Evolutionary conservation across 352 stramenopile species (phyloP), one percentile per base, ranked within the genome.

Genomic region (Pythium plurisporium): DNA sequence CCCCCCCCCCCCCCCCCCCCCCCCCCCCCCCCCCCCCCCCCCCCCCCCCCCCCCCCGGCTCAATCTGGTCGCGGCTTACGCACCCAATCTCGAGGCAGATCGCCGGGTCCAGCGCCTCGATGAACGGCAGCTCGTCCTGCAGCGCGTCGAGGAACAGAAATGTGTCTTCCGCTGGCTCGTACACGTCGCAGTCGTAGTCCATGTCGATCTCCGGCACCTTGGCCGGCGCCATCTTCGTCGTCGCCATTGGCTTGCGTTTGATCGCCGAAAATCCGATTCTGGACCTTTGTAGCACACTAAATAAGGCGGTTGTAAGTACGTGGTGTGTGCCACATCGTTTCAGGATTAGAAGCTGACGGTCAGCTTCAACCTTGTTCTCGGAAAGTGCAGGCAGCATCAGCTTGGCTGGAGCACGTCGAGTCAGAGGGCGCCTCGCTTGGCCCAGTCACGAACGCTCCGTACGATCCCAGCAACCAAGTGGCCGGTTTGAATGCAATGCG

Each of bases 141-240:
- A 99, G 79, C 17, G 91, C 94, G 64, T 99, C 96, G 17, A 99
- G 65, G 26, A 99, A 88, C 17, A 99, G 70, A 64, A 95, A 99
- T 15, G 97, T 99, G 72, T 99, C 97, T 54, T 99, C 96, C 15
- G 88, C 87, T 22, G 96, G 97, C 73, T 99, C 96, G 73, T 99
- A 99, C 23, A 99, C 94, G 54, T 97, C 74, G 65, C 70, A 81
- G 66, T 86, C 76, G 72, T 83, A 91, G 36, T 75, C 64, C 76
- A 89, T 87, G 54, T 87, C 73, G 59, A 89, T 87, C 69, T 82
- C 64, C 27, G 81, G 81, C 48, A 91, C 60, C 49, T 72, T 65
- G 40, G 81, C 72, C 20, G 65, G 62, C 52, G 14, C 48, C 55
- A 65, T 53, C n/a, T 3, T 59, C 23, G 45, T 17, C 46, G 14